phyloP scores from a whole-genome alignment of 208 protist genomes.

The Leishmania turanica region DNA sequence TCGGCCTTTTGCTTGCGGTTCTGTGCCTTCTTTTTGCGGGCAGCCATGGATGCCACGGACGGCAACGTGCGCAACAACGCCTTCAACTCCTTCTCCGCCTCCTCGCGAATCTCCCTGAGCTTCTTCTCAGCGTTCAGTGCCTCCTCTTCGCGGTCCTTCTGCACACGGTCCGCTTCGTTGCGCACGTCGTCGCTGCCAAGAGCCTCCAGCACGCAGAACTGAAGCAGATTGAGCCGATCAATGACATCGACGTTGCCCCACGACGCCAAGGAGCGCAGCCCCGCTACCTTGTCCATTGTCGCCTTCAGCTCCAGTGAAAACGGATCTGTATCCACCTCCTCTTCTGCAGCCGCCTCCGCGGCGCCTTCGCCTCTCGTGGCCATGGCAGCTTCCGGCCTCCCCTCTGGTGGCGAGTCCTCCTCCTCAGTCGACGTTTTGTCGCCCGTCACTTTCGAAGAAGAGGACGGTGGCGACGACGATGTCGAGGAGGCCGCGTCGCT shows the following conservation, averaged over 20 bases:
- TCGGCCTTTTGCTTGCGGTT: not conserved
- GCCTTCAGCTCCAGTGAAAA: slow-evolving; percentile 54
- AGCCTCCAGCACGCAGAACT: slow-evolving; percentile 72
- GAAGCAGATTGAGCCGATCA: slow-evolving; percentile 80
- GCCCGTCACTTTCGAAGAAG: not conserved
- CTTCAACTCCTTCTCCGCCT: slow-evolving; percentile 79
- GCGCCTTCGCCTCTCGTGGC: slow-evolving; percentile 12
- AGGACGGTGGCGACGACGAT: not conserved
- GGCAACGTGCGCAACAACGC: slow-evolving; percentile 47
- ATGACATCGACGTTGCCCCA: slow-evolving; percentile 83
- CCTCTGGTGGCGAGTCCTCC: not conserved
- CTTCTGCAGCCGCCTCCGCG: not conserved
- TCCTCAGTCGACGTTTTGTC: slow-evolving; percentile 20
- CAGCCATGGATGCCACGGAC: not conserved
- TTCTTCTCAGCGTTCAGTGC: slow-evolving; percentile 49
- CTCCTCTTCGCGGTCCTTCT: slow-evolving; percentile 56
- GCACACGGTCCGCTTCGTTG: slow-evolving; percentile 59
- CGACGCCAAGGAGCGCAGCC: slow-evolving; percentile 61
- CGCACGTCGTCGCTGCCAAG: slow-evolving; percentile 52
- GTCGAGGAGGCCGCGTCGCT: not conserved
- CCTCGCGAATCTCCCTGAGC: slow-evolving; percentile 69
- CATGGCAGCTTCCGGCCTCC: slow-evolving; percentile 5
- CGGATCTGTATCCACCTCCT: slow-evolving; percentile 29
- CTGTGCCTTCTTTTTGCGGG: slow-evolving; percentile 1
- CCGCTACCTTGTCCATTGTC: slow-evolving; percentile 63